Conservation (phyloP, 345 rosid species). For the Salix exigua region DNA sequence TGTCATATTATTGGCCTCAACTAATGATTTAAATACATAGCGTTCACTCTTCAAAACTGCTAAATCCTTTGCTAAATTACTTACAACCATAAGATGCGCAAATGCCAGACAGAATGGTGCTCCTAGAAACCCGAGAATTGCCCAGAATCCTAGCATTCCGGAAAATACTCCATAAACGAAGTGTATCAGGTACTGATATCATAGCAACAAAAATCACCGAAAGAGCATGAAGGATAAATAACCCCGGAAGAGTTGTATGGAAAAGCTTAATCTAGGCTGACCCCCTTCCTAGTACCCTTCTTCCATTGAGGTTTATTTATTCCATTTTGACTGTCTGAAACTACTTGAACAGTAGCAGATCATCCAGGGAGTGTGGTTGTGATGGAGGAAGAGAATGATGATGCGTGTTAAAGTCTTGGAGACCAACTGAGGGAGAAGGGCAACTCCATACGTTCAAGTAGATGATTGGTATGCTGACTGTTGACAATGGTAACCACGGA, state of each 20-base stretch:
- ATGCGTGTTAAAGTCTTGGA: slow-evolving; percentile 21
- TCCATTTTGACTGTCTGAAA: slow-evolving; percentile 32
- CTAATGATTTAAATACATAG: slow-evolving; percentile 24
- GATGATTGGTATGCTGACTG: slow-evolving; percentile 5
- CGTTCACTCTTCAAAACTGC: slow-evolving; percentile 21
- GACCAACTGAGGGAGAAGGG: slow-evolving; percentile 4
- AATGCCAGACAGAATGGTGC: slow-evolving; percentile 27
- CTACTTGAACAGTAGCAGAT: slow-evolving; percentile 31
- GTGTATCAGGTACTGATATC: slow-evolving; percentile 6
- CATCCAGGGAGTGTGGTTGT: slow-evolving; percentile 26
- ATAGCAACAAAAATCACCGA: slow-evolving; percentile 12
- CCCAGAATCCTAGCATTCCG: slow-evolving; percentile 8
- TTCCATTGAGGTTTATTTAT: slow-evolving; percentile 19
- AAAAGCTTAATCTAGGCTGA: slow-evolving; percentile 31
- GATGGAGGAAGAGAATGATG: slow-evolving; percentile 27
- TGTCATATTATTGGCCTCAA: slow-evolving; percentile 22
- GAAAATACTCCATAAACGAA: slow-evolving; percentile 11
- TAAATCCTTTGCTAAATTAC: slow-evolving; percentile 25
- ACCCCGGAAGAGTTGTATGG: slow-evolving; percentile 27
- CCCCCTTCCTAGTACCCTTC: slow-evolving; percentile 21
- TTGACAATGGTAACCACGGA: slow-evolving; percentile 15
- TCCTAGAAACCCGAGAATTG: slow-evolving; percentile 17
- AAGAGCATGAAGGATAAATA: slow-evolving; percentile 17
- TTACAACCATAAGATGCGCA: slow-evolving; percentile 28
- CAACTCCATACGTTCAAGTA: slow-evolving; percentile 1